These are phyloP conservation scores for Anthracocystis panici-leucophaei DNA, from an alignment of 1,284 basidiomycete species.

Conservation along the genomic window DNA sequence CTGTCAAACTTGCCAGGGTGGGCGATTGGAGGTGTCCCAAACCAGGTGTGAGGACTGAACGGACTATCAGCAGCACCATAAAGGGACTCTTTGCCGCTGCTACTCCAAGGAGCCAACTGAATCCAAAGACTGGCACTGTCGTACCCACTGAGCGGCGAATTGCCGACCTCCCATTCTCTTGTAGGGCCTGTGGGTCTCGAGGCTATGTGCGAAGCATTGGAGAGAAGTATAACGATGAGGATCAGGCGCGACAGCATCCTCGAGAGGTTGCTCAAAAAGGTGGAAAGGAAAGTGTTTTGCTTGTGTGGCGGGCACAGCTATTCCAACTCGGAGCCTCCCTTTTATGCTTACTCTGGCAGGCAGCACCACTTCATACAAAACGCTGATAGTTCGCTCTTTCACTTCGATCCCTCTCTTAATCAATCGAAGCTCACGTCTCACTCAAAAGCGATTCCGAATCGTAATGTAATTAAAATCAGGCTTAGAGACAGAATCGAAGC, in stretches of 20 bases:
- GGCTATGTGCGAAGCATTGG: not conserved
- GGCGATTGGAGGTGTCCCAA: not conserved
- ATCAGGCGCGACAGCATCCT: not conserved
- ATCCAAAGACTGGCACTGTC: not conserved
- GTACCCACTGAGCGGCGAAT: not conserved
- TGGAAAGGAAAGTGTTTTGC: not conserved
- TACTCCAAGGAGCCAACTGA: not conserved
- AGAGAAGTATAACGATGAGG: not conserved
- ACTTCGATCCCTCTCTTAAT: no score
- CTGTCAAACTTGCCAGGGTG: not conserved
- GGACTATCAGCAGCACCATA: not conserved
- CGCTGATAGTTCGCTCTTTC: no score
- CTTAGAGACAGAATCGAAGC: no score
- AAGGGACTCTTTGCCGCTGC: not conserved
- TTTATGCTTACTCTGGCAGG: no score
- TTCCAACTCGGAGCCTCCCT: no score
- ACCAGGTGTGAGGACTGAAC: not conserved
- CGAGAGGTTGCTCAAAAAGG: not conserved
- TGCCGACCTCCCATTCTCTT: slow-evolving; percentile 7
- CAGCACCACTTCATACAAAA: no score
- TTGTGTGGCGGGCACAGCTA: no score
- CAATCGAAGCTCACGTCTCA: no score
- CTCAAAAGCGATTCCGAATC: no score
- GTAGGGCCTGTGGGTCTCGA: not conserved
- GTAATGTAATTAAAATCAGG: no score